Percentiles rank a stretch among this genome's conserved stretches.
phyloP scores from a whole-genome alignment of 2,329 filamentous ascomycete genomes.

The Penicillium decumbens region DNA sequence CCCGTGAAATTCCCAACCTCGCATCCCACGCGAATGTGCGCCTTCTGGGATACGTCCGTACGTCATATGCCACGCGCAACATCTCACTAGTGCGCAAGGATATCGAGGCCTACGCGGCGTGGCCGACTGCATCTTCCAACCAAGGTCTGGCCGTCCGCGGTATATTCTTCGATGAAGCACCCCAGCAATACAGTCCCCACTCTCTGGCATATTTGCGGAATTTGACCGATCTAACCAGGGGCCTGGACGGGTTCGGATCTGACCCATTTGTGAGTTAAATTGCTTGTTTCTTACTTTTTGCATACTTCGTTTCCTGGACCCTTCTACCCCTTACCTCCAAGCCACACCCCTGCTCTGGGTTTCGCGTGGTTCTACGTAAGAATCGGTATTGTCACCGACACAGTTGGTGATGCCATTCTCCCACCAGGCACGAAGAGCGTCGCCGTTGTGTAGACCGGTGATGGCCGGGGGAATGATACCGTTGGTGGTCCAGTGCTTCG shows the following conservation, averaged over 20 bases:
- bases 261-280: slow-evolving; percentile 37
- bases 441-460: slow-evolving; percentile 61
- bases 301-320: background rate
- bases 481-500: slow-evolving; percentile 48
- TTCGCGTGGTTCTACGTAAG: background rate
- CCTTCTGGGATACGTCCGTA: slow-evolving; percentile 50
- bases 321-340: background rate
- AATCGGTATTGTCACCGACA: slow-evolving; percentile 58
- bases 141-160: slow-evolving; percentile 42
- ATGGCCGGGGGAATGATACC: slow-evolving; percentile 61
- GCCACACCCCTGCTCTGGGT: background rate
- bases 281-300: slow-evolving; percentile 5
- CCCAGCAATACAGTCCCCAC: slow-evolving; percentile 33
- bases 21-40: slow-evolving; percentile 46
- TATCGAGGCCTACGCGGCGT: slow-evolving; percentile 45
- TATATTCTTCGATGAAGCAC: slow-evolving; percentile 50
- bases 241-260: slow-evolving; percentile 30
- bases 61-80: slow-evolving; percentile 44
- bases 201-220: slow-evolving; percentile 33
- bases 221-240: slow-evolving; percentile 32
- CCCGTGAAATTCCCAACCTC: slow-evolving; percentile 40
- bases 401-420: slow-evolving; percentile 57
- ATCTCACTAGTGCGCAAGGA: slow-evolving; percentile 42
- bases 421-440: slow-evolving; percentile 56
- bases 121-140: slow-evolving; percentile 37